Evolutionary conservation across 139 green algal genomes (phyloP), one percentile per base, ranked within the genome.

Genomic region (Closterium sp.): DNA sequence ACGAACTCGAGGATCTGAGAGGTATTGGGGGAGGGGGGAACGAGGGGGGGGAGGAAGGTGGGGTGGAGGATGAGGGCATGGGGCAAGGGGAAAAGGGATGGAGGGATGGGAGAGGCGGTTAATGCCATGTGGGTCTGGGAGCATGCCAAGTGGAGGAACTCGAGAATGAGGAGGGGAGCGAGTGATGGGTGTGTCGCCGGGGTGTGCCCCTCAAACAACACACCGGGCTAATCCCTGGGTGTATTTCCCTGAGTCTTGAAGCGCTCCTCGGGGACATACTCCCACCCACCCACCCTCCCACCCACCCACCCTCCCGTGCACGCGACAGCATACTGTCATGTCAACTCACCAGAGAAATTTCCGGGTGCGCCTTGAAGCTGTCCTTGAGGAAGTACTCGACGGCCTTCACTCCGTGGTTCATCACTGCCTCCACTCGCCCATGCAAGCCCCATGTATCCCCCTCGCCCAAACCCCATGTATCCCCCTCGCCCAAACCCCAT

Each of bases 401-500:
- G 3, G 98, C 98, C 95, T 99, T 99, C 23, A 99, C 98, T 93
- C 99, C 98, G 95, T 99, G 98, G 94, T 99, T 99, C 91, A 98
- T 99, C 5, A 95, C 97, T 34, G 95, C 95, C 95, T 99, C 43
- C 96, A 95, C 28, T 97, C 69, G 35, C 38, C 87, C 84, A 95
- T 98, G 96, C 88, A 95, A 96, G 3, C 76, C 84, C 89, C 87
- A 76, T 0, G 97, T 97, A 86, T 98, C 95, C 43, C 96, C 95
- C 28, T 97, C 69, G 35, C 38, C 87, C 84, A 95, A 96, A 2
- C 76, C 38, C 38, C 55, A 76, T n/a, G n/a, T n/a, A n/a, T n/a
- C n/a, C n/a, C 86, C 31, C 64, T 66, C 38, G 38, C 2, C 38
- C 38, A 66, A 10, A 10, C 21, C 38, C 38, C 55, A 76, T n/a